A percentile compares a stretch with the other conserved stretches of the same genome.
Conservation (phyloP, 2,329 filamentous ascomycete species). For the Phialemoniopsis sp. region DNA sequence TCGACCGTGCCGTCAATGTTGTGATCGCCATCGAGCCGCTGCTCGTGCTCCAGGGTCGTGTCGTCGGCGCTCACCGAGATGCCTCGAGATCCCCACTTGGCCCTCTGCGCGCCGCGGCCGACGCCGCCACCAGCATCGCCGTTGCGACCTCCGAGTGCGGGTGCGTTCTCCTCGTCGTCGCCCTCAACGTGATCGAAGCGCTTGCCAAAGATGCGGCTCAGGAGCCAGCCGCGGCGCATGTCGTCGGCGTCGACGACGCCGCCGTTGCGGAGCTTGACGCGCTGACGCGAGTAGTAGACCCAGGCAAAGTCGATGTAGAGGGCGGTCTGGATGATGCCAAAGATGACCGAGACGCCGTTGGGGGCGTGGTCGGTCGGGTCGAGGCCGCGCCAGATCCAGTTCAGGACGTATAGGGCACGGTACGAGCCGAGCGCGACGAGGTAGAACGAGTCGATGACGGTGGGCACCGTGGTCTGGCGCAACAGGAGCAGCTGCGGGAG, state of each 20-base stretch:
- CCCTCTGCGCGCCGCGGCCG: slow-evolving; percentile 27
- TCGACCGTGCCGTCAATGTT: slow-evolving; percentile 45
- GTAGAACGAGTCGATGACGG: slow-evolving; percentile 96
- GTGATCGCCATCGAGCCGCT: slow-evolving; percentile 30
- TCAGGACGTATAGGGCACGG: slow-evolving; percentile 83
- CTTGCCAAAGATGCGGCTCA: slow-evolving; percentile 72
- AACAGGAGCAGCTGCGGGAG: slow-evolving; percentile 88
- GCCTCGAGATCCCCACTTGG: slow-evolving; percentile 60
- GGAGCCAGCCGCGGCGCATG: slow-evolving; percentile 77
- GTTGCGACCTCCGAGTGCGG: slow-evolving; percentile 33
- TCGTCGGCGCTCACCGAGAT: slow-evolving; percentile 66
- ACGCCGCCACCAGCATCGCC: slow-evolving; percentile 12
- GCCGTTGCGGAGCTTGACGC: slow-evolving; percentile 86
- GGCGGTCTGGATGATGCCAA: slow-evolving; percentile 83
- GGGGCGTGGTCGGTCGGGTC: slow-evolving; percentile 55
- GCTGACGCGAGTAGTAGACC: slow-evolving; percentile 92
- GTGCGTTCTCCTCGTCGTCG: slow-evolving; percentile 57
- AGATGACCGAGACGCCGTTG: slow-evolving; percentile 74
- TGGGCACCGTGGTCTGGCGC: slow-evolving; percentile 91
- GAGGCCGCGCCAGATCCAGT: slow-evolving; percentile 74
- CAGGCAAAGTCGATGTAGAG: slow-evolving; percentile 93
- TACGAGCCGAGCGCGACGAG: slow-evolving; percentile 84
- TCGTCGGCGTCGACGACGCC: slow-evolving; percentile 90
- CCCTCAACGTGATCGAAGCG: slow-evolving; percentile 45
- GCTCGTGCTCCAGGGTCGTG: slow-evolving; percentile 46